Evolutionary conservation across 164 flowering plant genomes (phyloP).

Genomic region (Tinospora cordifolia): DNA sequence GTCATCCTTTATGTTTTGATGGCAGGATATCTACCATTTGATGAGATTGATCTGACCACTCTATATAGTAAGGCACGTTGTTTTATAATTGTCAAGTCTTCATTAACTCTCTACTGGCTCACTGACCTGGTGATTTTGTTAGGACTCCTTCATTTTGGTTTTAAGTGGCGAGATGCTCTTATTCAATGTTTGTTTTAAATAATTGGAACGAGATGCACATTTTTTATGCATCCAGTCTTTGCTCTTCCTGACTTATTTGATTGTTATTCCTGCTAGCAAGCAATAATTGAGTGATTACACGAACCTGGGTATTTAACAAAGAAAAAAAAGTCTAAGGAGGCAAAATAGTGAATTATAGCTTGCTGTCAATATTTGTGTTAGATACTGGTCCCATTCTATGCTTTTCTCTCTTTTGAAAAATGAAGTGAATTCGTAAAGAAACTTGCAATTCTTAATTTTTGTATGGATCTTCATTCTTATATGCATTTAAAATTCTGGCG

Average conservation of each 20-base stretch:
- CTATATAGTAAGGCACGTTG: constrained; percentile 75
- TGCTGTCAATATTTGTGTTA: not conserved
- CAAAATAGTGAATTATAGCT: not conserved
- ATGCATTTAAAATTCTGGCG: not conserved
- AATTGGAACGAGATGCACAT: not conserved
- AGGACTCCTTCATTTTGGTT: not conserved
- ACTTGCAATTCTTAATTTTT: not conserved
- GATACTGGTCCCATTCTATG: not conserved
- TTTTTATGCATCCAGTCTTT: not conserved
- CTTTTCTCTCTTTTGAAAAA: not conserved
- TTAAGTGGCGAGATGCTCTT: too few relatives aligned
- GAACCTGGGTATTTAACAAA: not conserved
- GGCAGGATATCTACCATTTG: constrained; percentile 98
- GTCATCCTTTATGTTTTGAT: constrained; percentile 90
- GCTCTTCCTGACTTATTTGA: not conserved
- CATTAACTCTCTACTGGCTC: not conserved
- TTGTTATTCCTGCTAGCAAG: not conserved
- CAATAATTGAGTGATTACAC: not conserved
- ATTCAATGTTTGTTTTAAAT: too few relatives aligned
- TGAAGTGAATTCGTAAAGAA: not conserved
- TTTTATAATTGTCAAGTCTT: not conserved
- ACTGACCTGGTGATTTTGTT: not conserved
- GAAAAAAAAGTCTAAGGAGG: not conserved
- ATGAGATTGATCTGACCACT: constrained; percentile 86
- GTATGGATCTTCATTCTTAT: not conserved